Evolutionary conservation across 1,139 yeast genomes (phyloP), one percentile per base, ranked within the genome.

Genomic region (Yamadazyma atlantica): DNA sequence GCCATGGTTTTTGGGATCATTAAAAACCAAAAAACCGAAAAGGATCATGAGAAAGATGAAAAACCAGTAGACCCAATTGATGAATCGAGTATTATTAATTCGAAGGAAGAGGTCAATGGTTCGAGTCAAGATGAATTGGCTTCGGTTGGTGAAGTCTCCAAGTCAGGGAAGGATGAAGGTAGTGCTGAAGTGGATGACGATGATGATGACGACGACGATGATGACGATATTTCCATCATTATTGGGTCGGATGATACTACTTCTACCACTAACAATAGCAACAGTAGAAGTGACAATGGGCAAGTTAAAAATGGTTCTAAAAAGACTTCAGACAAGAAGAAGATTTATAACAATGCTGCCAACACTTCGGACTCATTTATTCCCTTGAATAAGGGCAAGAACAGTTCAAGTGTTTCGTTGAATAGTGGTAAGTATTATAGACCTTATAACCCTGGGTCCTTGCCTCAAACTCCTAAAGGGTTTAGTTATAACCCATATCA

Each of bases 1-100:
- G 75, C 75, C 0, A 57, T 66, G 69, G 73, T 70, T 0, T 71
- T 71, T 49, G 77, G 77, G 11, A 71, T 68, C 2, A 65, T 68
- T 17, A 62, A 64, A 42, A 54, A 55, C 26, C 55, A 48, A 24
- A 41, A 37, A 12, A 38, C 41, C 23, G 33, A 35, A 27, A 17
- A 13, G 23, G 32, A 28, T 15, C 37, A 35, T 25, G 23, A 33
- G 7, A 17, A 18, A 18, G 19, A 26, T 16, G n/a, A 8, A 29
- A 22, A 4, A 5, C 8, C 17, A 4, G 17, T 7, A 26, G 29
- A 26, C 6, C 9, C 6, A 7, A 24, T 9, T 11, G 27, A 24
- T 11, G 27, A 5, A 11, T 7, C 6, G n/a, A n/a, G n/a, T n/a
- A n/a, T n/a, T n/a, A n/a, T n/a, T n/a, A n/a, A n/a, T n/a, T n/a